These are phyloP conservation scores for Kalmusia sp. DNA, from an alignment of 2,329 filamentous ascomycete genomes.

Conservation along the genomic window DNA sequence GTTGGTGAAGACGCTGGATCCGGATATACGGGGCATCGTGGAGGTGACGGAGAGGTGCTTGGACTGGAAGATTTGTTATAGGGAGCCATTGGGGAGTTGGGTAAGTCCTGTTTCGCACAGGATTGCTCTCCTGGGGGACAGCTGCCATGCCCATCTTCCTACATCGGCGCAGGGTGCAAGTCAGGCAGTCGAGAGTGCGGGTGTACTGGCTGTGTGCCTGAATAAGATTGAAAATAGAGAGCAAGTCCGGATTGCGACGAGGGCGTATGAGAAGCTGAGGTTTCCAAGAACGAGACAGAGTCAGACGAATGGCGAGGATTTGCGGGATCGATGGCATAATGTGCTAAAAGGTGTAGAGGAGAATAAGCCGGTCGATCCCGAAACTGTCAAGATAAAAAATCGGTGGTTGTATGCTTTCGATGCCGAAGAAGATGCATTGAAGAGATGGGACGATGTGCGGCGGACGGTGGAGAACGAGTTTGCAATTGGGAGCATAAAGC, in stretches of 20 bases:
- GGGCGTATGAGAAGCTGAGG: slow-evolving; percentile 29
- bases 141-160: slow-evolving; percentile 60
- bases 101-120: slow-evolving; percentile 51
- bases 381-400: slow-evolving; percentile 32
- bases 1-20: slow-evolving; percentile 48
- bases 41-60: slow-evolving; percentile 53
- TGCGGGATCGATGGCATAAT: slow-evolving; percentile 31
- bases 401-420: slow-evolving; percentile 28
- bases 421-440: slow-evolving; percentile 24
- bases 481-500: slow-evolving; percentile 16
- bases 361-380: slow-evolving; percentile 24
- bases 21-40: slow-evolving; percentile 56
- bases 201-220: slow-evolving; percentile 25
- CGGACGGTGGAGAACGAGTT: slow-evolving; percentile 19
- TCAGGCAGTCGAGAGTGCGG: slow-evolving; percentile 59
- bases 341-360: slow-evolving; percentile 27
- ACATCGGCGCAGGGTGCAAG: slow-evolving; percentile 60
- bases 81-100: slow-evolving; percentile 60
- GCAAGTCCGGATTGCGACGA: slow-evolving; percentile 26
- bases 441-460: slow-evolving; percentile 19
- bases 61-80: slow-evolving; percentile 63
- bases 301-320: slow-evolving; percentile 32
- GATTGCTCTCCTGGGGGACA: slow-evolving; percentile 59
- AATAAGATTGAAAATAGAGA: slow-evolving; percentile 13
- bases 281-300: slow-evolving; percentile 28